Evolutionary conservation across 1,284 basidiomycete species (phyloP), one percentile per base, ranked within the genome.

Genomic region (Athelia sp.): DNA sequence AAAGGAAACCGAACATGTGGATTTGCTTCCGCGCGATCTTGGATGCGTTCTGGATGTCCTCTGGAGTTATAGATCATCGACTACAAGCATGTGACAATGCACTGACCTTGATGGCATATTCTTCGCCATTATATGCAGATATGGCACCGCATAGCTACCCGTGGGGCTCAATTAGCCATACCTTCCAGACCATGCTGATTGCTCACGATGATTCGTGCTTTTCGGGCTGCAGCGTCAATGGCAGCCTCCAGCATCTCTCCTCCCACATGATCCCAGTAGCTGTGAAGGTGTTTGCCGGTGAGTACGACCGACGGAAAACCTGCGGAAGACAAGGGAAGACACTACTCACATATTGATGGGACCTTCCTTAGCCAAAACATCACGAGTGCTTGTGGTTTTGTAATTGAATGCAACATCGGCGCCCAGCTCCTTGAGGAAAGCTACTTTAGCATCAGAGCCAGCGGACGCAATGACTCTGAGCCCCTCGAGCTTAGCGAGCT

Each of bases 161-260:
- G 19, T 10, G 14, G 21, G n/a, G n/a, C n/a, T n/a, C n/a, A n/a
- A n/a, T n/a, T n/a, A n/a, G n/a, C n/a, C n/a, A n/a, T n/a, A n/a
- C n/a, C n/a, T n/a, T n/a, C n/a, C n/a, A n/a, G n/a, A n/a, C n/a
- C n/a, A n/a, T n/a, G n/a, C n/a, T n/a, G n/a, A n/a, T n/a, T 4
- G 86, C 85, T 64, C 68, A 87, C 65, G 66, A 88, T 69, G 70
- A 91, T 74, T 61, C 83, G 61, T 0, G 75, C 79, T 47, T 69
- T 61, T 4, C 64, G 66, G 43, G 70, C 73, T 43, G 79, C 62
- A 49, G 71, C 67, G 13, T 66, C 64, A 13, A 76, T 58, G 52
- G 64, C 73, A 26, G 65, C 61, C 47, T 73, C 66, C 32, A 69
- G 58, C 38, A 66, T 69, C 51, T 74, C 64, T 2, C 71, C 80